Percentiles rank a stretch among this genome's conserved stretches.
phyloP scores from a whole-genome alignment of 2,329 filamentous ascomycete genomes.

The Xylaria sp. region DNA sequence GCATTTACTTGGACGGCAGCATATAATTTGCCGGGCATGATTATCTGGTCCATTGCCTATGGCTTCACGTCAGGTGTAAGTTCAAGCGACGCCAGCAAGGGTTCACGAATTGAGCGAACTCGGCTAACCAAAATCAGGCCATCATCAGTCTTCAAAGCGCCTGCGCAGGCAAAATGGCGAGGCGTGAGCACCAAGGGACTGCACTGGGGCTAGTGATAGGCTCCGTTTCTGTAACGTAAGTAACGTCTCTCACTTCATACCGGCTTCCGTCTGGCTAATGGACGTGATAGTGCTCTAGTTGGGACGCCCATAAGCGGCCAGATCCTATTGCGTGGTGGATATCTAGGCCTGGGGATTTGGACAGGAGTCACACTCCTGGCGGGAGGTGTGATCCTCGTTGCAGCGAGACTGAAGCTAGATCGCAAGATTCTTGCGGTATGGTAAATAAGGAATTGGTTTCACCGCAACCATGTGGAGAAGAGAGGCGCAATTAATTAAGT shows the following conservation, averaged over 20 bases:
- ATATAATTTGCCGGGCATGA: conserved; percentile 54
- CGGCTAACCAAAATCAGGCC: conserved; percentile 46
- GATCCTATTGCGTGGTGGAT: conserved; percentile 51
- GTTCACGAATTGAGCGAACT: neutral
- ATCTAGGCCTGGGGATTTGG: conserved; percentile 54
- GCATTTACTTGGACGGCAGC: conserved; percentile 58
- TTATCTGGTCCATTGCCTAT: conserved; percentile 56
- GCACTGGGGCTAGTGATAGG: conserved; percentile 56
- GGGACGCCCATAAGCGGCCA: conserved; percentile 56
- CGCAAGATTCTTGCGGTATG: conserved; percentile 27
- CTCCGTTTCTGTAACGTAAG: conserved; percentile 55
- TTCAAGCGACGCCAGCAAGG: neutral
- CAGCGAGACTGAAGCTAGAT: conserved; percentile 32
- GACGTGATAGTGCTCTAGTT: conserved; percentile 49
- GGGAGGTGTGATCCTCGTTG: conserved; percentile 42
- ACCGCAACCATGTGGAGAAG: neutral
- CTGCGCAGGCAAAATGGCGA: conserved; percentile 56
- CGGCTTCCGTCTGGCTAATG: neutral
- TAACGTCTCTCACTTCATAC: conserved; percentile 9
- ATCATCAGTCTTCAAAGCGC: conserved; percentile 59
- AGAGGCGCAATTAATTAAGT: neutral
- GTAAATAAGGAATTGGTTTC: conserved; percentile 7
- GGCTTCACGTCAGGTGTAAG: conserved; percentile 58
- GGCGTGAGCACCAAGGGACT: conserved; percentile 51
- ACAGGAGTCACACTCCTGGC: conserved; percentile 49